A percentile compares a stretch with the other conserved stretches of the same genome.
These are phyloP conservation scores for Chloridella minuta DNA, from an alignment of 352 stramenopile species.

Conservation along the genomic window DNA sequence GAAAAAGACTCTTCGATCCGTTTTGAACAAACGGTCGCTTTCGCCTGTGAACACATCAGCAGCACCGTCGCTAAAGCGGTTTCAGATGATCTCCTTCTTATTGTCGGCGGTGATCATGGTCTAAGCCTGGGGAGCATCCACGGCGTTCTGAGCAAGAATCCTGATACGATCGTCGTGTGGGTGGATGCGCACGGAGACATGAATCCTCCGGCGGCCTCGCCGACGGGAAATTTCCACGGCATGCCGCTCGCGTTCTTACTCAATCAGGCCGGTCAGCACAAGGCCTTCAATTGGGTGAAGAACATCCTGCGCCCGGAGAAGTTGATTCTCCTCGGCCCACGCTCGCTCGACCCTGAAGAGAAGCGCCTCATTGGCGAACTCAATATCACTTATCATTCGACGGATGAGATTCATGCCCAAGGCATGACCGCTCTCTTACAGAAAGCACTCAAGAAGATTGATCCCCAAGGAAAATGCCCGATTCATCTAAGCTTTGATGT, in stretches of 20 bases:
- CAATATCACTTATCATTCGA: constrained; percentile 66
- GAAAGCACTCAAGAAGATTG: constrained; percentile 62
- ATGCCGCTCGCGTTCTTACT: constrained; percentile 65
- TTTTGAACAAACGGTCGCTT: too few relatives aligned
- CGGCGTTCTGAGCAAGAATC: too few relatives aligned
- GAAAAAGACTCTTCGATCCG: too few relatives aligned
- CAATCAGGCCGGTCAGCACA: constrained; percentile 21
- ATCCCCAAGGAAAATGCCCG: constrained; percentile 43
- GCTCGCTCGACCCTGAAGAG: constrained; percentile 59
- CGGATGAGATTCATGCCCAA: constrained; percentile 74
- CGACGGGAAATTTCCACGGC: constrained; percentile 75
- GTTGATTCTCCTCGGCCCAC: constrained; percentile 59
- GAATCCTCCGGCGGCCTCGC: constrained; percentile 57
- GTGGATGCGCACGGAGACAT: constrained; percentile 86
- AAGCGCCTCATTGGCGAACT: constrained; percentile 48
- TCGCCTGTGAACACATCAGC: too few relatives aligned
- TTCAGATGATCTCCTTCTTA: too few relatives aligned
- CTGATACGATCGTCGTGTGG: constrained; percentile 72
- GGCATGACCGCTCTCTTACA: constrained; percentile 83
- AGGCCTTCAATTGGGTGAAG: background rate
- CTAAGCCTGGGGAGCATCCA: too few relatives aligned
- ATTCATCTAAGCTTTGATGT: constrained; percentile 90
- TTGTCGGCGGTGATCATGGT: too few relatives aligned
- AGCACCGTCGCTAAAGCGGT: too few relatives aligned
- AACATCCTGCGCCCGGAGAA: background rate